phyloP scores from a whole-genome alignment of 2,329 filamentous ascomycete genomes.

The Epichloe sibirici region DNA sequence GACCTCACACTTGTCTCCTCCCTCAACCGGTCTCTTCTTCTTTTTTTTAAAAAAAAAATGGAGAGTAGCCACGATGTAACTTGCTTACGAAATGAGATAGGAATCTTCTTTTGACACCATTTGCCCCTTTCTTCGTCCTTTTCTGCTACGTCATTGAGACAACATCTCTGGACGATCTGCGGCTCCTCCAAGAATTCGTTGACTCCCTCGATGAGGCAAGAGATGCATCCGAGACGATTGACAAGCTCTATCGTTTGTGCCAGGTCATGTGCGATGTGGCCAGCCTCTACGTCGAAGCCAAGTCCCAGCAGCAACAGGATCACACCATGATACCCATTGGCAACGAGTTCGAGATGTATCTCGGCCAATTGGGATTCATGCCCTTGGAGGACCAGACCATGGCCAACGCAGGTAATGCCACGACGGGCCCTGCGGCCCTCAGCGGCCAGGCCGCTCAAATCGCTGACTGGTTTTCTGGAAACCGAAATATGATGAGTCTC shows the following conservation, averaged over 20 bases:
- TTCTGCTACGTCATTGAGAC: slow-evolving; percentile 48
- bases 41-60: neutral
- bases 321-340: slow-evolving; percentile 37
- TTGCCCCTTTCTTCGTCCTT: slow-evolving; percentile 47
- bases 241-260: slow-evolving; percentile 50
- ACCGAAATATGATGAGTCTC: slow-evolving; percentile 51
- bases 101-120: slow-evolving; percentile 44
- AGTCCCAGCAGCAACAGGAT: slow-evolving; percentile 34
- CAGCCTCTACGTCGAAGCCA: slow-evolving; percentile 48
- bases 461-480: slow-evolving; percentile 55
- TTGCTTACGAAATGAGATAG: slow-evolving; percentile 10
- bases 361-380: slow-evolving; percentile 51
- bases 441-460: slow-evolving; percentile 32
- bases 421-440: slow-evolving; percentile 11
- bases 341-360: slow-evolving; percentile 51
- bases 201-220: slow-evolving; percentile 39
- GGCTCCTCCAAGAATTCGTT: slow-evolving; percentile 43
- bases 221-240: slow-evolving; percentile 43
- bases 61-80: neutral
- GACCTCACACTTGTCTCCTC: no score
- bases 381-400: slow-evolving; percentile 25
- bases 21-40: neutral
- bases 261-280: slow-evolving; percentile 50
- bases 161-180: slow-evolving; percentile 38
- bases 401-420: slow-evolving; percentile 11